These are phyloP conservation scores for Rhizomucor pusillus DNA, from an alignment of 371 early-diverging fungal species.

Conservation along the genomic window DNA sequence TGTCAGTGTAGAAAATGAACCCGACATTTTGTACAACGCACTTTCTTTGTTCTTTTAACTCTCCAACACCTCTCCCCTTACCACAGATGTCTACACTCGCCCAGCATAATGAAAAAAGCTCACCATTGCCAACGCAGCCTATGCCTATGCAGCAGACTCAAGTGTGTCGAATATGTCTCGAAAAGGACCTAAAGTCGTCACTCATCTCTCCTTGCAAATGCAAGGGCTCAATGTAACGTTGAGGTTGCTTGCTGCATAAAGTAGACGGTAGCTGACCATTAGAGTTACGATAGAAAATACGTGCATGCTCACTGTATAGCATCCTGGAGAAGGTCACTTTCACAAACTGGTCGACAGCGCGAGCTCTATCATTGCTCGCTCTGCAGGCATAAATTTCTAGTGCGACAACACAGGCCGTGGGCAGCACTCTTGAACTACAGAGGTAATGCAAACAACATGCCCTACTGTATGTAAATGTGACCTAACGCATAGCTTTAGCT, in stretches of 20 bases:
- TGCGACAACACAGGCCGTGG: slow-evolving; percentile 26
- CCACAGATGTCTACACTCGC: too few relatives aligned
- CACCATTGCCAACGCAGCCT: background rate
- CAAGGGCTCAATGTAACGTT: slow-evolving; percentile 52
- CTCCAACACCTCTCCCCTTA: too few relatives aligned
- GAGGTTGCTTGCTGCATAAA: background rate
- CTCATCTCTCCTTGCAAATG: slow-evolving; percentile 59
- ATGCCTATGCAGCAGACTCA: slow-evolving; percentile 1
- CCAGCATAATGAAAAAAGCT: too few relatives aligned
- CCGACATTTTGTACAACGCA: too few relatives aligned
- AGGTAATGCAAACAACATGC: slow-evolving; percentile 17
- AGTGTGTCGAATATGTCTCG: slow-evolving; percentile 56
- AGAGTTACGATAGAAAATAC: slow-evolving; percentile 41
- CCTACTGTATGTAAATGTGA: background rate
- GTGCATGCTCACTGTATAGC: slow-evolving; percentile 58
- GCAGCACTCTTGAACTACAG: slow-evolving; percentile 26
- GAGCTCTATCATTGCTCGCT: slow-evolving; percentile 40
- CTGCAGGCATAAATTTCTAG: slow-evolving; percentile 25
- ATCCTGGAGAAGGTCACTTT: slow-evolving; percentile 45
- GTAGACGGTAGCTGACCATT: background rate
- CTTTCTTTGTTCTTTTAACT: too few relatives aligned
- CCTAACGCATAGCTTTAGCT: slow-evolving; percentile 15
- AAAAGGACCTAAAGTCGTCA: slow-evolving; percentile 34
- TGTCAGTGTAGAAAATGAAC: slow-evolving; percentile 71
- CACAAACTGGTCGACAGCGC: slow-evolving; percentile 23